phyloP scores from a whole-genome alignment of 371 early-diverging fungal species.

The Mortierella sp. region DNA sequence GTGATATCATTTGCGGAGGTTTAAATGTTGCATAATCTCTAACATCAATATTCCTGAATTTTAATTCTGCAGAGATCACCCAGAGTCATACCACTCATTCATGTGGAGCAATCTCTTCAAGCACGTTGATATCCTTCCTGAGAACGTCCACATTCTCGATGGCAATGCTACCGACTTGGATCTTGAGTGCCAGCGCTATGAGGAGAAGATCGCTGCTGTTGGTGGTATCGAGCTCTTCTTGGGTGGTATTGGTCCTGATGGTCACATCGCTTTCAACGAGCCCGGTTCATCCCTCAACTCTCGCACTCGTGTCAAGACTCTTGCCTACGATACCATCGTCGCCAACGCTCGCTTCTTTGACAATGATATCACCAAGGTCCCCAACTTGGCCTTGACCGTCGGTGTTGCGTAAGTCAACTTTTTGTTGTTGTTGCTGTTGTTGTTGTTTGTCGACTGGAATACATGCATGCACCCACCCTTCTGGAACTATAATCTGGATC shows the following conservation, averaged over 20 bases:
- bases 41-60: constrained; percentile 1
- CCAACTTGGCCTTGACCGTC: constrained; percentile 89
- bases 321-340: constrained; percentile 92
- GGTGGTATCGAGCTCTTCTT: constrained; percentile 91
- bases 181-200: constrained; percentile 83
- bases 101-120: constrained; percentile 90
- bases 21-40: constrained; percentile 2
- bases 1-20: background rate
- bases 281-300: constrained; percentile 91
- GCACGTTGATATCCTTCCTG: constrained; percentile 82
- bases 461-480: no score
- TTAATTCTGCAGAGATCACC: constrained; percentile 67
- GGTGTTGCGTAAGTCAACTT: constrained; percentile 79
- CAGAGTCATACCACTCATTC: constrained; percentile 89
- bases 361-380: constrained; percentile 89
- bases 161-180: constrained; percentile 88
- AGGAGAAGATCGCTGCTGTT: constrained; percentile 79
- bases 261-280: constrained; percentile 94
- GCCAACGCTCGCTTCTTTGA: constrained; percentile 93
- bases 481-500: no score
- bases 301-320: constrained; percentile 88
- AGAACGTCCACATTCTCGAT: constrained; percentile 86
- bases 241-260: constrained; percentile 91
- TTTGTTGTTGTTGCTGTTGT: no score
- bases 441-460: no score